Conservation (phyloP, 2,329 filamentous ascomycete species). For the Talaromyces sp. region DNA sequence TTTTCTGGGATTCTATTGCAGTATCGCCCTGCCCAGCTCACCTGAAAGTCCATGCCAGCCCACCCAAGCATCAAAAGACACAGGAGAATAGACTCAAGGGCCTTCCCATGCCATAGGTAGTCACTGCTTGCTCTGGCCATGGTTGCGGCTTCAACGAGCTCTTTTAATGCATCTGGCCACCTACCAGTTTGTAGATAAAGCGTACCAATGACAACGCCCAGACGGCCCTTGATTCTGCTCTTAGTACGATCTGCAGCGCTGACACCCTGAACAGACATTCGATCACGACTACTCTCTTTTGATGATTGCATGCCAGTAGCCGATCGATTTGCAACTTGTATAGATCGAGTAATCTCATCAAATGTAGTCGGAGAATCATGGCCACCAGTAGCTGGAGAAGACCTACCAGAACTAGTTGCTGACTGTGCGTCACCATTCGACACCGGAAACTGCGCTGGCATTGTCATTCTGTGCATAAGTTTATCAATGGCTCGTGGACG, state of each 20-base stretch:
- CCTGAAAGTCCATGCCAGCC: constrained; percentile 71
- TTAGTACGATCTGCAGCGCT: constrained; percentile 71
- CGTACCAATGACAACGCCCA: constrained; percentile 73
- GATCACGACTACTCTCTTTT: constrained; percentile 56
- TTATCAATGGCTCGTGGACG: constrained; percentile 50
- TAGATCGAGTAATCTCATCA: constrained; percentile 47
- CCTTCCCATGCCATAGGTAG: constrained; percentile 96
- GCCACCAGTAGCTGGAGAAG: constrained; percentile 32
- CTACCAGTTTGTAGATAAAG: constrained; percentile 84
- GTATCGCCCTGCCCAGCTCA: constrained; percentile 16
- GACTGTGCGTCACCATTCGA: constrained; percentile 30
- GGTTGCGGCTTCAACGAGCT: constrained; percentile 73
- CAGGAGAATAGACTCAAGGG: constrained; percentile 78
- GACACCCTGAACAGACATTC: constrained; percentile 62
- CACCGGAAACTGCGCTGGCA: constrained; percentile 59
- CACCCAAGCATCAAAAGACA: constrained; percentile 79
- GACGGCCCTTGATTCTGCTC: constrained; percentile 73
- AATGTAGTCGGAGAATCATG: constrained; percentile 51
- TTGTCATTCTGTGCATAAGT: constrained; percentile 68
- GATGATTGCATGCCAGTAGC: constrained; percentile 38
- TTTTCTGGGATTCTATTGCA: neutral
- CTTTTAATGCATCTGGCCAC: constrained; percentile 81
- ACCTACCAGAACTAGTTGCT: constrained; percentile 35
- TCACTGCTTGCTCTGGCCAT: constrained; percentile 76
- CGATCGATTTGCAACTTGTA: constrained; percentile 34